Base-by-base conservation (phyloP, 2,329 filamentous ascomycete species). In the Spiromastix sp. region DNA sequence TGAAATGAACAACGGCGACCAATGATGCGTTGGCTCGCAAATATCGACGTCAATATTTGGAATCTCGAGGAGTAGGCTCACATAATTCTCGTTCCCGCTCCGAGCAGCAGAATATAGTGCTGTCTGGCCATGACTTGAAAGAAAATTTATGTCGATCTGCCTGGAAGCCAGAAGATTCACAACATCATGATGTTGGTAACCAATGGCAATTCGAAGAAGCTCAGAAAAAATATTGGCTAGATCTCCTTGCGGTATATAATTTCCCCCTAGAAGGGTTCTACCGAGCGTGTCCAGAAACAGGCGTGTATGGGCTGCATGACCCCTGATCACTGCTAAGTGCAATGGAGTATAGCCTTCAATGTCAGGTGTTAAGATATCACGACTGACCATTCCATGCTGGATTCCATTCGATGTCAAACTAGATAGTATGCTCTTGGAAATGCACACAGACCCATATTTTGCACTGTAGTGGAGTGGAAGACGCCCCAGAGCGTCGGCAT, bases 1-100 rank as follows among this genome's bases (percentile, higher is more conserved):
- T 19, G 56, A 52, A 33, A 50, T 42, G 24, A 55, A 51, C 16
- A 60, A 38, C 4, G 58, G 51, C 8, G 55, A 61, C 57, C 56
- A 57, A 3, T 50, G 50, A 19, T 43, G 41, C 2, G 43, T 35
- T 9, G 34, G 29, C 20, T 57, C 49, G 3, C 29, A 27, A 12
- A 34, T 20, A 30, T 57, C 39, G 18, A 54, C 30, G 9, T 26
- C 30, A 11, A 18, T 16, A 5, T 31, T 36, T 24, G 4, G 24
- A 2, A 32, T 17, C 19, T 37, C 19, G 18, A 47, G 24, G 3
- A 48, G 31, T 7, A 38, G 29, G 9, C 19, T 30, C n/a, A 49
- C 38, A 22, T 42, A 51, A 11, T 45, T 38, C 12, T 34, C 4
- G 4, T 38, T 36, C 2, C 49, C 47, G 5, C 40, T 25, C 24